These are phyloP conservation scores for Monosporozyma aerobia DNA, from an alignment of 805 yeast species.

Conservation along the genomic window DNA sequence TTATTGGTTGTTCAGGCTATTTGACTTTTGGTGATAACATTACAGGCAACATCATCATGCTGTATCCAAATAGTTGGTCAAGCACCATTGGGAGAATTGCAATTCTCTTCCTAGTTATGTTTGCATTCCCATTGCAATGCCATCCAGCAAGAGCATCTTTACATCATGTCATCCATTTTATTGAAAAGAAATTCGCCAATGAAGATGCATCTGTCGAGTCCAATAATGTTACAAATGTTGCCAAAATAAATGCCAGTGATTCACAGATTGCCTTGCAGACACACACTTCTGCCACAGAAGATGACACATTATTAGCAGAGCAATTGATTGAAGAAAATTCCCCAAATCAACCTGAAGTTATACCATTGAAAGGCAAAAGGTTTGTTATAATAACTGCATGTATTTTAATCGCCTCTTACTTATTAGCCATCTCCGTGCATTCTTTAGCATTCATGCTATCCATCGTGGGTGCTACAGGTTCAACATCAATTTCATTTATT, in stretches of 20 bases:
- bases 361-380: slow-evolving; percentile 26
- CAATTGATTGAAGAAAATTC: slow-evolving; percentile 16
- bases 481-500: slow-evolving; percentile 68
- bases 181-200: slow-evolving; percentile 11
- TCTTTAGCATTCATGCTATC: slow-evolving; percentile 65
- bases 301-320: background rate
- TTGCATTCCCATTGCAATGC: slow-evolving; percentile 83
- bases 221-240: background rate
- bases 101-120: slow-evolving; percentile 68
- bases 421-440: slow-evolving; percentile 47
- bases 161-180: slow-evolving; percentile 57
- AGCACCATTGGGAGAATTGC: slow-evolving; percentile 74
- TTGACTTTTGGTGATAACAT: slow-evolving; percentile 78
- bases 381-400: slow-evolving; percentile 43
- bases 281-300: background rate
- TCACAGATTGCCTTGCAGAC: background rate
- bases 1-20: slow-evolving; percentile 78
- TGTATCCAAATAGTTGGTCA: slow-evolving; percentile 57
- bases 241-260: background rate
- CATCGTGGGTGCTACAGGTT: slow-evolving; percentile 76
- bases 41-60: slow-evolving; percentile 67
- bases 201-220: background rate
- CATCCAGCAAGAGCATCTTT: slow-evolving; percentile 84
- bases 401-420: slow-evolving; percentile 41
- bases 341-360: slow-evolving; percentile 7